Conservation (phyloP, 345 rosid genomes). For the Physaria fendleri region DNA sequence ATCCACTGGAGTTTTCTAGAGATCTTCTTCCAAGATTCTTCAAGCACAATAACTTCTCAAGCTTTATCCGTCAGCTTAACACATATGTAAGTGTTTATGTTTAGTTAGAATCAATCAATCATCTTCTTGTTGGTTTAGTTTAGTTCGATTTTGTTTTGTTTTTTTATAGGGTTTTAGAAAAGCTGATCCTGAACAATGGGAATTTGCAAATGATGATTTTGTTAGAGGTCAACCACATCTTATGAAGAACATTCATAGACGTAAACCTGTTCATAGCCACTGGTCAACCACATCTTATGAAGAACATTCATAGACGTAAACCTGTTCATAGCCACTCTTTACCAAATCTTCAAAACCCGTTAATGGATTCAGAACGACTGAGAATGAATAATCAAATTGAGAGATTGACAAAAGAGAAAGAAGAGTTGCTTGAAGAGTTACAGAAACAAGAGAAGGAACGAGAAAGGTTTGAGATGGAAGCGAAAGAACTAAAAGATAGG, state of each 20-base stretch:
- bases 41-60: constrained; percentile 89
- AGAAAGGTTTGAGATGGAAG: constrained; percentile 14
- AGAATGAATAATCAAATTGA: too few species aligned
- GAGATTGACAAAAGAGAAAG: too few species aligned
- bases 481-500: too few species aligned
- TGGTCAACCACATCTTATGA: too few species aligned
- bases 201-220: too few species aligned
- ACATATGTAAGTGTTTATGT: constrained; percentile 50
- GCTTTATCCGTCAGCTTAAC: constrained; percentile 97
- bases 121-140: neutral
- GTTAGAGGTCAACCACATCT: too few species aligned
- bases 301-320: neutral
- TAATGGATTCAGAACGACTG: constrained; percentile 42
- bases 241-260: too few species aligned
- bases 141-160: neutral
- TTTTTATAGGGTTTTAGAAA: too few species aligned
- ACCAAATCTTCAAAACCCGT: constrained; percentile 44
- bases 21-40: constrained; percentile 83
- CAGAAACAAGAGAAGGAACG: constrained; percentile 33
- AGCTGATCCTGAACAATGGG: too few species aligned
- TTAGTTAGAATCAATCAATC: too few species aligned
- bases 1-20: constrained; percentile 70
- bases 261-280: too few species aligned
- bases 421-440: too few species aligned
- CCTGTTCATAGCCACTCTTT: constrained; percentile 39